Evolutionary conservation across 306 rosid genomes (phyloP), one percentile per base, ranked within the genome.

Genomic region (Lathyrus oleraceus): DNA sequence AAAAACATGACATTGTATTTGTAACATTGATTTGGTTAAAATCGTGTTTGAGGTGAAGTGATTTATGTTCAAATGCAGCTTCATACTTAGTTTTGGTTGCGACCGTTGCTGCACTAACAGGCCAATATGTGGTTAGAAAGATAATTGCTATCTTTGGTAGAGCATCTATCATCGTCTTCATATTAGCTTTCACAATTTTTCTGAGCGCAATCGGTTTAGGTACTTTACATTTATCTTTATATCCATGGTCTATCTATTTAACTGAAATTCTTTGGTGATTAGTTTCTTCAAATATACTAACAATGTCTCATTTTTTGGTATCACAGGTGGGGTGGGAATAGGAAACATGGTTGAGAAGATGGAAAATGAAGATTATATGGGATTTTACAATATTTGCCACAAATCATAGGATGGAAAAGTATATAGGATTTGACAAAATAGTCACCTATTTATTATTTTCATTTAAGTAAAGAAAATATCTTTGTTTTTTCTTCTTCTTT

Each of bases 161-260:
- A 78, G 87, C 96, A 32, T 90, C 96, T 63, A 87, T 90, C 43
- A 81, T 90, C 72, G 80, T 90, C 78, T 90, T 90, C 86, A 88
- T 87, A 13, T 84, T 90, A 28, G 94, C 96, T 6, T 71, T 81
- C 65, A 87, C 96, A 14, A 90, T 90, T 54, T 87, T 90, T 27
- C 73, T 86, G 5, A 90, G 96, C 71, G 94, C 96, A 65, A 90
- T 90, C 73, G 81, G 94, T 67, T 81, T 90, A 84, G 96, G 95
- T 88, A 88, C 36, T 62, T 62, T 14, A 59, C 12, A 59, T 59
- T 32, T 30, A 32, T 58, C 42, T 8, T 56, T 6, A 25, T 8
- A 56, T 47, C 60, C 61, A 32, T 32, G 38, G 6, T 32, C 38
- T 32, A 32, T 5, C 1, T 0, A 32, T 32, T 35, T 2, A 27